Evolutionary conservation across 169 alveolate species (phyloP).

Genomic region (Eimeria falciformis): DNA sequence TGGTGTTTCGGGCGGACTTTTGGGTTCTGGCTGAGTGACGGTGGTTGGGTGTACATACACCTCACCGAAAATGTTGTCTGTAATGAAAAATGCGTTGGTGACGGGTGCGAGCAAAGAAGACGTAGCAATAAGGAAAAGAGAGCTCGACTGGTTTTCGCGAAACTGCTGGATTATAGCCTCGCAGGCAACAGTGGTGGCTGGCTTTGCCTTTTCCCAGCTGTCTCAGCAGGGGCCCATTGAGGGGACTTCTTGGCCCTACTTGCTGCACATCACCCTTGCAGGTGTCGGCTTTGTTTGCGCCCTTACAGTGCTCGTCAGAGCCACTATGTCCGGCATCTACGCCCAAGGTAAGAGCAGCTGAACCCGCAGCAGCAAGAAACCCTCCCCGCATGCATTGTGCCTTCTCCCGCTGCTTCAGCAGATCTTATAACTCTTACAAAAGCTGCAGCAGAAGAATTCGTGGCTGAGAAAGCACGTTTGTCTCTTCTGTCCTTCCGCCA

Average conservation of each 20-base stretch:
- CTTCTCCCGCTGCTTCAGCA: no score
- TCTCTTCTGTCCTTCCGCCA: no score
- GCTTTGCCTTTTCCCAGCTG: constrained; percentile 74
- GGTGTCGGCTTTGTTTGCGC: constrained; percentile 28
- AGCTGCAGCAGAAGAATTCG: no score
- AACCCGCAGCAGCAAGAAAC: no score
- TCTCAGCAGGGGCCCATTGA: constrained; percentile 16
- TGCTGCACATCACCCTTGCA: constrained; percentile 47
- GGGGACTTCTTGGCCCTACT: background rate
- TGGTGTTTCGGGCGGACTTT: no score
- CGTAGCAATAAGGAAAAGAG: constrained; percentile 62
- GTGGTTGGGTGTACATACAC: no score
- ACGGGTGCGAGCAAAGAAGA: constrained; percentile 67
- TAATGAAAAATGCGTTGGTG: constrained; percentile 71
- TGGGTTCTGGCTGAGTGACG: no score
- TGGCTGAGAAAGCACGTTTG: no score
- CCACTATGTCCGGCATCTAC: constrained; percentile 65
- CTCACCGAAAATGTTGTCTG: constrained; percentile 61
- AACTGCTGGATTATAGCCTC: constrained; percentile 75
- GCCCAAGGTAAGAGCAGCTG: constrained; percentile 70
- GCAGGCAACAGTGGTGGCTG: constrained; percentile 77
- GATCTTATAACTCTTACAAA: no score
- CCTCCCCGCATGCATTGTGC: no score
- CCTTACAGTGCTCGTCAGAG: constrained; percentile 45
- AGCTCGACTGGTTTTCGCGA: constrained; percentile 75